phyloP scores from a whole-genome alignment of 495 filamentous ascomycete genomes.

The Penicillium waksmanii region DNA sequence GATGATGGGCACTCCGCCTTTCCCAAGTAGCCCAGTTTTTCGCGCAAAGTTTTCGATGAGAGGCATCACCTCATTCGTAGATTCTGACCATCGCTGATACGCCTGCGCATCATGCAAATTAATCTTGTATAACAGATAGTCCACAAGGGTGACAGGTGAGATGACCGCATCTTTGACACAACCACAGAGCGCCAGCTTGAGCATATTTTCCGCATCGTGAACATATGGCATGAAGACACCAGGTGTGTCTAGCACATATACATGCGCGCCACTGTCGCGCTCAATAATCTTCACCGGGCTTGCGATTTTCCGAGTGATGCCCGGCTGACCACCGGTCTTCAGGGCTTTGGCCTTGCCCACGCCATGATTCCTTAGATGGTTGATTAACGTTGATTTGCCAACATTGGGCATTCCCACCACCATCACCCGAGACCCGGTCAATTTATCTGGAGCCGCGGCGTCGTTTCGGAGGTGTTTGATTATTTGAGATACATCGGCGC shows the following conservation, averaged over 20 bases:
- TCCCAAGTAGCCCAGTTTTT: conserved; percentile 74
- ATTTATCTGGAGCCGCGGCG: conserved; percentile 47
- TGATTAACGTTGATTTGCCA: conserved; percentile 86
- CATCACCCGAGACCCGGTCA: conserved; percentile 76
- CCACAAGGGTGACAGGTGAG: conserved; percentile 72
- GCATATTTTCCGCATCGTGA: conserved; percentile 79
- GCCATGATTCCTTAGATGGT: conserved; percentile 74
- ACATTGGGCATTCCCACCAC: conserved; percentile 98
- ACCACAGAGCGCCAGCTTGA: conserved; percentile 87
- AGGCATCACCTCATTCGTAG: conserved; percentile 79
- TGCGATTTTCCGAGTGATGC: conserved; percentile 83
- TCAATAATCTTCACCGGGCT: conserved; percentile 82
- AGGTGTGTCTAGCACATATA: conserved; percentile 74
- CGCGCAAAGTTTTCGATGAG: conserved; percentile 70
- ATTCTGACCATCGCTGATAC: conserved; percentile 67
- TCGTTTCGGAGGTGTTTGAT: conserved; percentile 59
- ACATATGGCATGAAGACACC: conserved; percentile 96
- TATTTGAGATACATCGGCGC: conserved; percentile 54
- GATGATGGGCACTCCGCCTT: conserved; percentile 71
- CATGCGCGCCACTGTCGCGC: conserved; percentile 49
- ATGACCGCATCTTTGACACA: conserved; percentile 90
- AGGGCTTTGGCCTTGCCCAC: conserved; percentile 76
- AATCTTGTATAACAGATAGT: conserved; percentile 85
- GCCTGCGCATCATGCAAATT: conserved; percentile 62
- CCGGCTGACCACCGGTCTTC: conserved; percentile 81